phyloP scores from a whole-genome alignment of 805 yeast species.

The Kodamaea hsintzibuensis region DNA sequence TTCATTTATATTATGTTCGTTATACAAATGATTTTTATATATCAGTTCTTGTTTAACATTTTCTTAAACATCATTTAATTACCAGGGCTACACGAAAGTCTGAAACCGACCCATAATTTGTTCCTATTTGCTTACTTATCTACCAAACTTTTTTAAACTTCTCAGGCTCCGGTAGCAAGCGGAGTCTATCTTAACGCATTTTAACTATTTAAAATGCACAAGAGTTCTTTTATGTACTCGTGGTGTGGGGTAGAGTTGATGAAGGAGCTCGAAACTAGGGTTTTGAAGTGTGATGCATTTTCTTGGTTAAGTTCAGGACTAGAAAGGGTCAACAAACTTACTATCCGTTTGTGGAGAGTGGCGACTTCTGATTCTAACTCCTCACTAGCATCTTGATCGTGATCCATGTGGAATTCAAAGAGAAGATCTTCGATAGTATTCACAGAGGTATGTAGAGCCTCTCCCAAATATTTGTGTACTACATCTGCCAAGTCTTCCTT shows the following conservation, averaged over 20 bases:
- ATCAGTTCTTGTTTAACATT: too few relatives aligned
- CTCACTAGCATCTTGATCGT: background rate
- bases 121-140: too few relatives aligned
- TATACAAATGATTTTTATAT: background rate
- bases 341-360: background rate
- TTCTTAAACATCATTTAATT: too few relatives aligned
- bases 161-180: too few relatives aligned
- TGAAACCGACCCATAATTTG: too few relatives aligned
- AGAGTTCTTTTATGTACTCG: conserved; percentile 5
- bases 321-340: conserved; percentile 1
- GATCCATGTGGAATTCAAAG: conserved; percentile 13
- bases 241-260: conserved; percentile 5
- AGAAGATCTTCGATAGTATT: conserved; percentile 14
- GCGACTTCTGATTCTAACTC: background rate
- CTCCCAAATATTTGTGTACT: conserved; percentile 13
- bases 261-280: background rate
- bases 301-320: background rate
- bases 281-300: conserved; percentile 6
- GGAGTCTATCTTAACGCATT: background rate
- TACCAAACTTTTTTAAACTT: too few relatives aligned
- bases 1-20: too few relatives aligned
- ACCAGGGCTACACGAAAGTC: too few relatives aligned
- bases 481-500: conserved; percentile 9
- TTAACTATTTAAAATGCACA: conserved; percentile 5
- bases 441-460: conserved; percentile 11